phyloP scores from a whole-genome alignment of 805 yeast genomes.

The Blastobotrys attinorum region DNA sequence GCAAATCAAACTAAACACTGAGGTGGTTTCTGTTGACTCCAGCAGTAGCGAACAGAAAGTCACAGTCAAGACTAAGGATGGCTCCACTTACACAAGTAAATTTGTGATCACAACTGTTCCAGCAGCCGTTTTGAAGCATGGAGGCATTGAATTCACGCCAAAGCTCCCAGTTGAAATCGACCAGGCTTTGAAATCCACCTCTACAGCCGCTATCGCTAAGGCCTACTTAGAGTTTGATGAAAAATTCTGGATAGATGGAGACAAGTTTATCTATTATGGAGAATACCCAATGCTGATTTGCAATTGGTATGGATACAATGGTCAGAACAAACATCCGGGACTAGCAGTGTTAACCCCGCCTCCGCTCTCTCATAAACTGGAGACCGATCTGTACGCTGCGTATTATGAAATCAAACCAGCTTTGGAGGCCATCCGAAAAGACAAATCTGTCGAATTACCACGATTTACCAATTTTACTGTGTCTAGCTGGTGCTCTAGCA shows the following conservation, averaged over 20 bases:
- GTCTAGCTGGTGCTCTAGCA: constrained; percentile 63
- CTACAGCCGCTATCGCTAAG: constrained; percentile 44
- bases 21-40: background rate
- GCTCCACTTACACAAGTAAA: constrained; percentile 8
- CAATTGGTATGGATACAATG: constrained; percentile 46
- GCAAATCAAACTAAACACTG: constrained; percentile 4
- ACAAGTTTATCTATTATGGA: constrained; percentile 44
- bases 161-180: background rate
- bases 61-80: constrained; percentile 1
- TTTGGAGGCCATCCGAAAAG: constrained; percentile 20
- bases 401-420: constrained; percentile 19
- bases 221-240: constrained; percentile 58
- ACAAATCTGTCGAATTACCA: constrained; percentile 20
- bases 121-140: constrained; percentile 19
- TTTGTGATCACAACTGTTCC: constrained; percentile 22
- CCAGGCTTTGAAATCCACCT: background rate
- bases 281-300: constrained; percentile 48
- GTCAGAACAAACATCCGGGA: constrained; percentile 36
- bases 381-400: constrained; percentile 33
- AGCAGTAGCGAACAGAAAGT: background rate
- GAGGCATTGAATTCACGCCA: constrained; percentile 10
- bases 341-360: constrained; percentile 59
- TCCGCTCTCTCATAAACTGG: constrained; percentile 52
- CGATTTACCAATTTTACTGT: constrained; percentile 35
- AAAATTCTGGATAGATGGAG: constrained; percentile 52